phyloP scores from a whole-genome alignment of 345 rosid genomes.

The Heritiera littoralis region DNA sequence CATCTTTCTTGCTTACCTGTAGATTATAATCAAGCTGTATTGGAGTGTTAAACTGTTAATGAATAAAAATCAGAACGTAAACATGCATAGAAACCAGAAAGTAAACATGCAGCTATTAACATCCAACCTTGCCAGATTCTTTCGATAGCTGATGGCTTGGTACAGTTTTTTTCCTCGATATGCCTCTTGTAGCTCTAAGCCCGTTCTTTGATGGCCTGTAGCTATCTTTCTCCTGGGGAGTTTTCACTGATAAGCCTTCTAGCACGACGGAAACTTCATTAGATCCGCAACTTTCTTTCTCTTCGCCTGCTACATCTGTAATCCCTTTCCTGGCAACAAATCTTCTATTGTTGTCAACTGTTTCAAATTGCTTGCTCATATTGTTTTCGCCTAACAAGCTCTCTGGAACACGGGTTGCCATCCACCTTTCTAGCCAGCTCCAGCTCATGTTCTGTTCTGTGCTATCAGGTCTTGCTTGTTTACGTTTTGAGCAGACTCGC shows the following conservation, averaged over 20 bases:
- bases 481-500: slow-evolving; percentile 69
- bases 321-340: slow-evolving; percentile 30
- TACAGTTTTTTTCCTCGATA: slow-evolving; percentile 54
- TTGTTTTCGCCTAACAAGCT: slow-evolving; percentile 33
- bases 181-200: slow-evolving; percentile 37
- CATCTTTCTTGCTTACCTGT: slow-evolving; percentile 45
- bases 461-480: slow-evolving; percentile 40
- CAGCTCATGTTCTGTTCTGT: slow-evolving; percentile 59
- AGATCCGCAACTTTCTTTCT: slow-evolving; percentile 85
- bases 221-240: slow-evolving; percentile 28
- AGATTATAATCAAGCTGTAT: not conserved
- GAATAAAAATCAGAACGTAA: slow-evolving; percentile 1
- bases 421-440: slow-evolving; percentile 91
- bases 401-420: slow-evolving; percentile 80
- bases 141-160: slow-evolving; percentile 50
- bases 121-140: slow-evolving; percentile 46
- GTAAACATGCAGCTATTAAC: not conserved
- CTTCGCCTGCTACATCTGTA: slow-evolving; percentile 55
- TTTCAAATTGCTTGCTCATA: slow-evolving; percentile 34
- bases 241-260: slow-evolving; percentile 37
- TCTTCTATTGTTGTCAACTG: slow-evolving; percentile 27
- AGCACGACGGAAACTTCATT: slow-evolving; percentile 64
- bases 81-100: not conserved
- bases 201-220: slow-evolving; percentile 33
- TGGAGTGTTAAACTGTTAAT: not conserved